Evolutionary conservation across 768 basidiomycete species (phyloP).

Genomic region (Lactifluus volemus): DNA sequence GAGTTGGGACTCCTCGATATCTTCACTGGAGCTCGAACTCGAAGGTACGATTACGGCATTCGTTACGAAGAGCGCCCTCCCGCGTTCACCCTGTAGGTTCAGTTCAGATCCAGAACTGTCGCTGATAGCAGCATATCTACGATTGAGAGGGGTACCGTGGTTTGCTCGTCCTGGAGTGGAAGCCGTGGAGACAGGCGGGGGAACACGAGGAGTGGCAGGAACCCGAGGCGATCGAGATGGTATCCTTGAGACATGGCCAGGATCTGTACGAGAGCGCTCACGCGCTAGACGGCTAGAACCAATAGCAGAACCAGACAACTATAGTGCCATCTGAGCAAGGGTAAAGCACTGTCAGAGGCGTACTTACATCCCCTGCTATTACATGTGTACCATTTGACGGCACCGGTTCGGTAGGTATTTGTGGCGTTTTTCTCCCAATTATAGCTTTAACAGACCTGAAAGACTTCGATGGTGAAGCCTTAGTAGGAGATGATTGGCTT

Average conservation of each 20-base stretch:
- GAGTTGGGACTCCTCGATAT: neutral
- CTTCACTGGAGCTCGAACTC: conserved; percentile 16
- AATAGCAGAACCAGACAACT: neutral
- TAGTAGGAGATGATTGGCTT: conserved; percentile 8
- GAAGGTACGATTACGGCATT: conserved; percentile 15
- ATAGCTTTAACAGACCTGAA: conserved; percentile 14
- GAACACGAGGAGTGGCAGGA: conserved; percentile 7
- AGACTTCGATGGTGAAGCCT: conserved; percentile 18
- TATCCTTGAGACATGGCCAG: conserved; percentile 16
- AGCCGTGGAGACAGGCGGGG: conserved; percentile 4
- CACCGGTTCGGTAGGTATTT: neutral
- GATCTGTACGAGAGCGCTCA: conserved; percentile 20
- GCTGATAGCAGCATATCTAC: neutral
- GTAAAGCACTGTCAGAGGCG: neutral
- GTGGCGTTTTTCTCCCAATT: conserved; percentile 15
- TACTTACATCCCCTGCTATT: conserved; percentile 2
- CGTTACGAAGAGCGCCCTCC: conserved; percentile 15
- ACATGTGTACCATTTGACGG: neutral
- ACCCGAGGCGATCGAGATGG: conserved; percentile 10
- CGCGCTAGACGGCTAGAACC: neutral
- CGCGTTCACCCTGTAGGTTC: conserved; percentile 9
- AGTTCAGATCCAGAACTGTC: conserved; percentile 15
- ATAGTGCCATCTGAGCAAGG: neutral
- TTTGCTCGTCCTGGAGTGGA: neutral
- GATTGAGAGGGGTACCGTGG: neutral